Percentiles rank a stretch among this genome's conserved stretches.
Conservation (phyloP, 2,329 filamentous ascomycete genomes). For the Colletotrichum sp. region DNA sequence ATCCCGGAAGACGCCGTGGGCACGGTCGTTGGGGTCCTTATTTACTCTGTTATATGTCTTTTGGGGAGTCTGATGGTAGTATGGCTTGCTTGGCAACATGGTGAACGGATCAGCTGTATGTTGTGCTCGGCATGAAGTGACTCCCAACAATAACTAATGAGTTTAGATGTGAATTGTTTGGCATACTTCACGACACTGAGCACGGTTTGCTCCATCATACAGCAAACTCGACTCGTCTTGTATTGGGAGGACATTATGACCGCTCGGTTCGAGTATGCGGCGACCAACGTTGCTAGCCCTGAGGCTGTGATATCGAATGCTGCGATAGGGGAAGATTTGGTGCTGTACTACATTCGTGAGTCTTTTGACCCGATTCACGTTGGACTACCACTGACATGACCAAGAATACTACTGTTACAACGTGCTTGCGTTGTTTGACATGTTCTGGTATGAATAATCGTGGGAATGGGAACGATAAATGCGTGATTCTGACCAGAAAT, state of each 20-base stretch:
- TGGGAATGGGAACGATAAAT: rapidly evolving
- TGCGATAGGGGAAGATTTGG: background rate
- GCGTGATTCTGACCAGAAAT: rapidly evolving
- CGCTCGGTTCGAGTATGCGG: background rate
- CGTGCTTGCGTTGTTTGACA: background rate
- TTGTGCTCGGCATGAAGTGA: rapidly evolving
- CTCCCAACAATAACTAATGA: rapidly evolving
- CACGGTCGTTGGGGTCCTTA: background rate
- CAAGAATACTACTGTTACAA: background rate
- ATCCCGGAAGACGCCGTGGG: background rate
- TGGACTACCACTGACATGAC: background rate
- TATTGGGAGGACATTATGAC: background rate
- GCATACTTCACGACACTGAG: background rate
- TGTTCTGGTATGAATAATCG: background rate
- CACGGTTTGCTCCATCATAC: background rate
- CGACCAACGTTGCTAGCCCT: background rate
- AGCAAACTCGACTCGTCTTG: background rate
- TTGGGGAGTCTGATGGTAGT: background rate
- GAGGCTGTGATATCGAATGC: background rate
- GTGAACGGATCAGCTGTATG: background rate
- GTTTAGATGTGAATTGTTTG: background rate
- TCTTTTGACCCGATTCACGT: background rate
- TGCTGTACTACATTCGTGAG: background rate
- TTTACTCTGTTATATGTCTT: background rate
- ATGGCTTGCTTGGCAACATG: background rate